phyloP scores from a whole-genome alignment of 2,329 filamentous ascomycete species.

The Colletotrichum gigasporum region DNA sequence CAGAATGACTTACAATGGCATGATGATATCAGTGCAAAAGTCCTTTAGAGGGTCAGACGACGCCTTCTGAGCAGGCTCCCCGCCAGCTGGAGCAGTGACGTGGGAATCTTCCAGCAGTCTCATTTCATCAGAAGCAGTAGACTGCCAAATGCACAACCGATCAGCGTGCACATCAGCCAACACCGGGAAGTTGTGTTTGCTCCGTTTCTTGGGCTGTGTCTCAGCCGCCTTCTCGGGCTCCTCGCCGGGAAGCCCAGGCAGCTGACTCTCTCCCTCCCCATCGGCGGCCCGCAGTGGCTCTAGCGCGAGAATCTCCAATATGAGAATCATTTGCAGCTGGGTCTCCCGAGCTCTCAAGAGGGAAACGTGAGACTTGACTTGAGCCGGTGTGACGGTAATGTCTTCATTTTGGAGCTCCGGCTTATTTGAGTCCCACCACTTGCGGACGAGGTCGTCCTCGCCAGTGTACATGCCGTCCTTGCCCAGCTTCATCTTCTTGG shows the following conservation, averaged over 20 bases:
- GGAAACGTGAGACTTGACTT: slow-evolving; percentile 70
- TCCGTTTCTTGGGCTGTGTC: slow-evolving; percentile 61
- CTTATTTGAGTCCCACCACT: slow-evolving; percentile 75
- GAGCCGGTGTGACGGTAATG: slow-evolving; percentile 55
- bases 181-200: slow-evolving; percentile 70
- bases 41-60: slow-evolving; percentile 73
- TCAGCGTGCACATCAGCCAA: slow-evolving; percentile 80
- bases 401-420: slow-evolving; percentile 58
- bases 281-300: slow-evolving; percentile 61
- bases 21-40: slow-evolving; percentile 83
- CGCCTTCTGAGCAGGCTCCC: slow-evolving; percentile 49
- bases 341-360: slow-evolving; percentile 79
- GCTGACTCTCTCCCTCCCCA: slow-evolving; percentile 53
- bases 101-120: slow-evolving; percentile 61
- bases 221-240: slow-evolving; percentile 43
- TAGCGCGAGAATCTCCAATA: slow-evolving; percentile 79
- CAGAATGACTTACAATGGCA: slow-evolving; percentile 72
- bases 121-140: slow-evolving; percentile 71
- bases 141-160: slow-evolving; percentile 85
- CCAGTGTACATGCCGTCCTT: slow-evolving; percentile 74
- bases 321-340: slow-evolving; percentile 81
- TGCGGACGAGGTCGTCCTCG: slow-evolving; percentile 71
- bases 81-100: slow-evolving; percentile 41
- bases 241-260: slow-evolving; percentile 55
- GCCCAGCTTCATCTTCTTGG: slow-evolving; percentile 73